Base-by-base conservation (phyloP, 192 early-diverging fungal species). In the Coemansia sp. region DNA sequence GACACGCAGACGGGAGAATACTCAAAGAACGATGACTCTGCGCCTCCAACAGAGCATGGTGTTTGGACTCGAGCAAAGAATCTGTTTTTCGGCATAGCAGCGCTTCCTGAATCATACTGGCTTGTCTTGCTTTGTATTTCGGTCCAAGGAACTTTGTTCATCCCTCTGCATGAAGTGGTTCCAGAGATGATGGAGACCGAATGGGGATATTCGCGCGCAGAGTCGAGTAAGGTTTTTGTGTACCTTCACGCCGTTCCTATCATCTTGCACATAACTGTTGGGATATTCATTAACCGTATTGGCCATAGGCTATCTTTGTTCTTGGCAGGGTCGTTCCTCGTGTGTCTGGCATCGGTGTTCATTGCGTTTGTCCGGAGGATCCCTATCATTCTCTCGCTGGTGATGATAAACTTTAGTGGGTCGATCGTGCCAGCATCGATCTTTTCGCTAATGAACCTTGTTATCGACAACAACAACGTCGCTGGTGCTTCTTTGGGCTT, bases 191-290 rank as follows among this genome's bases (percentile, higher is more conserved):
- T 83, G 62, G 70, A 75, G 41, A 72, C 73, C 19, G 72, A 79
- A 36, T 83, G 73, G 76, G 65, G 70, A 14, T 72, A 83, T 41
- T 56, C 72, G 50, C 65, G 64, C 11, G 70, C 68, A 0, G 44
- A 79, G 48, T 75, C 82, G 6, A 79, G 76, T 53, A 73, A 70
- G 55, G 55, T 75, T 31, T 79, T 79, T 41, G 82, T 82, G 33
- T 79, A 82, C 15, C 69, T 82, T 20, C 79, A 85, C 37, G 65
- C 77, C 9, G 78, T 86, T 45, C 86, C 86, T 10, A 85, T 86
- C 53, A 70, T 82, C 23, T 75, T 81, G 23, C 82, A 85, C 11
- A 70, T 84, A 15, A 8, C 72, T 9, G 52, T 85, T n/a, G 86
- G 86, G 31, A 62, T 85, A 23, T 52, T 84, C 29, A 84, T 87